Evolutionary conservation across 139 green algal species (phyloP).

Genomic region (Pleodorina starrii): DNA sequence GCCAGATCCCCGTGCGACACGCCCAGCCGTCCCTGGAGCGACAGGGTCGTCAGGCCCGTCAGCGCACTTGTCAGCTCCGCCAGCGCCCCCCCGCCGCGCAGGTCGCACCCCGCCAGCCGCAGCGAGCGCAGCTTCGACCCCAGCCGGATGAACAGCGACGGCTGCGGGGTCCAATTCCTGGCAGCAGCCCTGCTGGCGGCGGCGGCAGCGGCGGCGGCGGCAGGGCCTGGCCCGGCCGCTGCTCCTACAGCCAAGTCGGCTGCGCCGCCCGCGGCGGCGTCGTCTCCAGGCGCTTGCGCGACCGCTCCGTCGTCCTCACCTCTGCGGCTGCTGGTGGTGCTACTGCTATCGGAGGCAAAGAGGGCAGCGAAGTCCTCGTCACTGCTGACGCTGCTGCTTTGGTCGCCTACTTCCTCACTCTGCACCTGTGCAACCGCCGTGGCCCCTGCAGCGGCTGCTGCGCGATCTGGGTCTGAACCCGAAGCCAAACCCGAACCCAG

Average conservation of each 20-base stretch:
- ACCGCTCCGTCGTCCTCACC: not conserved
- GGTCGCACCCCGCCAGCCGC: not conserved
- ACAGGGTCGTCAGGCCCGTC: not conserved
- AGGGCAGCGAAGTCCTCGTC: no score
- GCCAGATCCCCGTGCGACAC: not conserved
- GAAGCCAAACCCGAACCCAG: not conserved
- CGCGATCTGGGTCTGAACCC: no score
- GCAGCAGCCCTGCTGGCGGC: not conserved
- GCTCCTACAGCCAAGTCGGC: not conserved
- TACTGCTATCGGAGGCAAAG: no score
- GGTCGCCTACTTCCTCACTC: not conserved
- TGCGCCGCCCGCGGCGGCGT: not conserved
- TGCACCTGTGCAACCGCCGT: not conserved
- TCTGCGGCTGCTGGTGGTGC: not conserved
- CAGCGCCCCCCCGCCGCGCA: constrained; percentile 18
- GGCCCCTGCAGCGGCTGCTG: no score
- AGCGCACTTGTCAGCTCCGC: not conserved
- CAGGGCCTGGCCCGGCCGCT: not conserved
- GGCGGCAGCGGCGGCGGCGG: no score
- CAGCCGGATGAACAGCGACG: not conserved
- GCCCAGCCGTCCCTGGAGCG: not conserved
- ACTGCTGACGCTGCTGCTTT: not conserved
- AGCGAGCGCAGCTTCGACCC: not conserved
- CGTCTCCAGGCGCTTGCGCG: not conserved
- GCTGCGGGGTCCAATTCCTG: not conserved